These are phyloP conservation scores for Scutellaria galericulata DNA, from an alignment of 257 asterid species.

Conservation along the genomic window DNA sequence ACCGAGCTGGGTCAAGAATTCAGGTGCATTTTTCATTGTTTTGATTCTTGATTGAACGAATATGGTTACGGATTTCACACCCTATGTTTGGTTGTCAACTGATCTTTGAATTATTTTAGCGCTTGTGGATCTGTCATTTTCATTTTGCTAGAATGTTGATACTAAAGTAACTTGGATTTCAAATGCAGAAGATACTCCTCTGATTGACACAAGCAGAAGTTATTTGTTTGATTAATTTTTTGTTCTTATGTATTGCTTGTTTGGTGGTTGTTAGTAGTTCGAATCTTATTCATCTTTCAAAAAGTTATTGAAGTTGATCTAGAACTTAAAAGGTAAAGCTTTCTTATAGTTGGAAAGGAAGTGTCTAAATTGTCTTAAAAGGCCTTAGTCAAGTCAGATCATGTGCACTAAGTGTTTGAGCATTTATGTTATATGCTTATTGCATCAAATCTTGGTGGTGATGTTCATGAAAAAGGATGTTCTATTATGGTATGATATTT, in stretches of 20 bases:
- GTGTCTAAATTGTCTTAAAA: not conserved
- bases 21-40: slow-evolving; percentile 51
- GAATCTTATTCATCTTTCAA: not conserved
- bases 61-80: not conserved
- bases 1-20: slow-evolving; percentile 72
- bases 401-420: slow-evolving; percentile 12
- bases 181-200: slow-evolving; percentile 16
- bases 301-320: slow-evolving; percentile 5
- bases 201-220: not conserved
- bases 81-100: slow-evolving; percentile 1
- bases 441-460: slow-evolving; percentile 7
- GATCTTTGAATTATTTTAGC: slow-evolving; percentile 14
- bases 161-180: slow-evolving; percentile 13
- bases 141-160: slow-evolving; percentile 12
- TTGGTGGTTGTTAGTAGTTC: slow-evolving; percentile 6
- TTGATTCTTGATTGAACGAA: slow-evolving; percentile 11
- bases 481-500: not conserved
- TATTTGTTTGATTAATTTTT: not conserved
- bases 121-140: slow-evolving; percentile 5
- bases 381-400: slow-evolving; percentile 3
- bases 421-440: slow-evolving; percentile 20
- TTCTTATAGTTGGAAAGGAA: not conserved
- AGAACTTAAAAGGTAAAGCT: not conserved
- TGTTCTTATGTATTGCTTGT: slow-evolving; percentile 7
- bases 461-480: slow-evolving; percentile 9